Evolutionary conservation across 2,329 filamentous ascomycete species (phyloP), one percentile per base, ranked within the genome.

Genomic region (Lachnellula occidentalis): DNA sequence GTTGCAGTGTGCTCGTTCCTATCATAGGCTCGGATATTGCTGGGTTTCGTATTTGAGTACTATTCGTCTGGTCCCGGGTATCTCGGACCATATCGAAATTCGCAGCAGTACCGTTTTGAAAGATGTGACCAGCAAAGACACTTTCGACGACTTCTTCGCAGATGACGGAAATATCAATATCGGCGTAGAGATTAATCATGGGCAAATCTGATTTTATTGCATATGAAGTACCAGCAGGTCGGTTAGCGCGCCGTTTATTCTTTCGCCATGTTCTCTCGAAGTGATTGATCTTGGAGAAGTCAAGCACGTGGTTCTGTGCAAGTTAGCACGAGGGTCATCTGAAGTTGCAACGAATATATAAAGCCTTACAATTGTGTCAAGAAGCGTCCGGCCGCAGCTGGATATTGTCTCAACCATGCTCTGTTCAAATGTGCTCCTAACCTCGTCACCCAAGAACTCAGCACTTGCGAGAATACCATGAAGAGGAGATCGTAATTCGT

Each of bases 401-500:
- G 71, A 65, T 34, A 73, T 69, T 0, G 69, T 72, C 22, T 71
- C 67, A 8, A 72, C 68, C 19, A 67, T 51, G 12, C 62, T 57
- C 37, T 60, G 64, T 45, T 68, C 64, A 48, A 67, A 65, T 6
- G 66, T 62, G 15, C 66, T 61, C 27, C 64, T 55, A 15, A 59
- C 61, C 7, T 74, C 74, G 15, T 78, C 76, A 12, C 72, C 71
- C 3, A 82, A 66, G 39, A 80, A 74, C 52, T 79, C 77, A 1
- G 73, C 71, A 58, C 69, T 80, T 1, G 77, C 78, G 0, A 83
- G 66, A 42, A 83, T 81, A 1, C 80, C 80, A 56, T 83, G 79
- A 2, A 83, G 64, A 0, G 80, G 80, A 4, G 76, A 80, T 34
- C 80, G 71, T 14, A 83, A 64, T 53, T 83, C 80, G 62, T 83